Base-by-base conservation (phyloP, 2,329 filamentous ascomycete species). In the Cordyceps farinosa region DNA sequence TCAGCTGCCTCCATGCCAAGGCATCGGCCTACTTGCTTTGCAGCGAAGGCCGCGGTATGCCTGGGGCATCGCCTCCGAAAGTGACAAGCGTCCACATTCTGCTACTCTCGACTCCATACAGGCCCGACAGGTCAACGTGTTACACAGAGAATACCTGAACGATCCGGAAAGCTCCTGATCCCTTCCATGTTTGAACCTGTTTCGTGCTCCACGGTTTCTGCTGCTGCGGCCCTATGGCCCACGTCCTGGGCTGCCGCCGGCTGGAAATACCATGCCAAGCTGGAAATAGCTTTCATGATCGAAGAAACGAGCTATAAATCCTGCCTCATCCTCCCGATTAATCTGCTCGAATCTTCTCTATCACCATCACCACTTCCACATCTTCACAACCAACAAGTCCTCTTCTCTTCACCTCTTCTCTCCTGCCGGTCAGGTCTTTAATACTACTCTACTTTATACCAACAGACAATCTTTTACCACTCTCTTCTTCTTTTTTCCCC, bases 271-370 rank as follows among this genome's bases (percentile, higher is more conserved):
- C 40, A 38, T 34, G 17, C 9, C 8, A n/a, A 36, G 7, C 6
- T 44, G 22, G 52, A 52, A 6, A 30, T 44, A 15, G n/a, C 2
- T 10, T 15, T 34, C 17, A 27, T 3, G 15, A 38, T 44, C 22
- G 55, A 34, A 22, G 13, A 36, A 8, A 27, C 4, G 8, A 45
- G 51, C 27, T 64, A 64, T 64, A 64, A 64, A 64, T 61, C 38
- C 32, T 13, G 32, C 5, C 40, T 52, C 11, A 5, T 50, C 50
- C 56, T 29, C 42, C 42, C 36, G 10, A 34, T 58, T 32, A 64
- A 55, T 30, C 22, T 60, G 62, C 62, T 64, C 62, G 48, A 60
- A 53, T 57, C 55, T 60, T 59, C 62, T 64, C 62, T n/a, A 45
- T 64, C 61, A 57, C 44, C 61, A 62, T 34, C 52, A 51, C 34